A percentile compares a stretch with the other conserved stretches of the same genome.
These are phyloP conservation scores for Combretum micranthum DNA, from an alignment of 345 rosid species.

Conservation along the genomic window DNA sequence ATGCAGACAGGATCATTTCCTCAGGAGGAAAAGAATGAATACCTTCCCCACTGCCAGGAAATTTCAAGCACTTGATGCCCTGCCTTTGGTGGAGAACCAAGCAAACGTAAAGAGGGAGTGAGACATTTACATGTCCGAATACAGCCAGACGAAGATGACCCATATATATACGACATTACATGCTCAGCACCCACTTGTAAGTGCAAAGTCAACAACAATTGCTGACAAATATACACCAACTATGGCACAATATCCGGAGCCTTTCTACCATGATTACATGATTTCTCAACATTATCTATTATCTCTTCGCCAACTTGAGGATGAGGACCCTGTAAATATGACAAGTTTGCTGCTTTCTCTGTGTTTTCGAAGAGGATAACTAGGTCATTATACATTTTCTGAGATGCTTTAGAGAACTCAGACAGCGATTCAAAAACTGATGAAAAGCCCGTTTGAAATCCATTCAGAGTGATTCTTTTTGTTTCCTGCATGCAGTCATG, in stretches of 20 bases:
- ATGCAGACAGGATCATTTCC: too few relatives aligned
- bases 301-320: constrained; percentile 26
- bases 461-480: constrained; percentile 43
- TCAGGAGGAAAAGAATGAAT: too few relatives aligned
- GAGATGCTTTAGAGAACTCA: constrained; percentile 46
- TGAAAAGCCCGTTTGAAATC: constrained; percentile 47
- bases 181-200: too few relatives aligned
- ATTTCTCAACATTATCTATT: constrained; percentile 18
- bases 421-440: constrained; percentile 38
- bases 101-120: too few relatives aligned
- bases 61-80: too few relatives aligned
- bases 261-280: not conserved
- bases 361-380: constrained; percentile 23
- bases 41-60: too few relatives aligned
- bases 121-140: too few relatives aligned
- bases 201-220: constrained; percentile 1
- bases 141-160: too few relatives aligned
- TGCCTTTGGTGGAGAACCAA: too few relatives aligned
- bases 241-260: constrained; percentile 2
- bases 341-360: constrained; percentile 17
- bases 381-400: constrained; percentile 46
- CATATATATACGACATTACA: too few relatives aligned
- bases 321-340: constrained; percentile 26
- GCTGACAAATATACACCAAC: constrained; percentile 19
- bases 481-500: constrained; percentile 45